Conservation (phyloP, 2,329 filamentous ascomycete genomes). For the Teratosphaeria epicoccoides region DNA sequence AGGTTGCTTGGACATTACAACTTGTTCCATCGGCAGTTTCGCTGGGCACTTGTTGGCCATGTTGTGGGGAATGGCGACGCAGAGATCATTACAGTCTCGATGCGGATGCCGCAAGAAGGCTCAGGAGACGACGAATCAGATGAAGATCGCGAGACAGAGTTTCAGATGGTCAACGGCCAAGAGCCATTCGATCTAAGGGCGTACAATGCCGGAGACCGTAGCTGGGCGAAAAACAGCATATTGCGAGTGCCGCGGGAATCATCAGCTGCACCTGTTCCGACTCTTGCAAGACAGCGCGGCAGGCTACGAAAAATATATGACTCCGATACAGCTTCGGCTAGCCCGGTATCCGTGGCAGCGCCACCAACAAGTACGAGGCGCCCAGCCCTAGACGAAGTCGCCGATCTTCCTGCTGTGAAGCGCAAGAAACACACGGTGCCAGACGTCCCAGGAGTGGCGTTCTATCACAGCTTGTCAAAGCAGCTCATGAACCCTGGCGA, state of each 20-base stretch:
- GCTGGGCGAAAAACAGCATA: conserved; percentile 13
- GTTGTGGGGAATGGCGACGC: conserved; percentile 10
- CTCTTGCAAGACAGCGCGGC: not conserved
- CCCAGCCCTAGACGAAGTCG: conserved; percentile 13
- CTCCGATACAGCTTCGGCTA: not conserved
- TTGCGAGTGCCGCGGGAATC: not conserved
- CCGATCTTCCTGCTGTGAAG: conserved; percentile 9
- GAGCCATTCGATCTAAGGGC: conserved; percentile 26
- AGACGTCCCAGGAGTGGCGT: conserved; percentile 24
- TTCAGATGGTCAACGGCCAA: conserved; percentile 25
- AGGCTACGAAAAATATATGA: not conserved
- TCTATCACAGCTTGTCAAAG: conserved; percentile 33
- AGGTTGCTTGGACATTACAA: conserved; percentile 27
- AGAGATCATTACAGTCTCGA: not conserved
- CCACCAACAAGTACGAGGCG: not conserved
- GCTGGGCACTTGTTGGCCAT: conserved; percentile 24
- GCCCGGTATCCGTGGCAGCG: not conserved
- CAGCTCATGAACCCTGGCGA: conserved; percentile 29
- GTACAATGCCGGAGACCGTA: conserved; percentile 27
- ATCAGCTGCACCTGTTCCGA: not conserved
- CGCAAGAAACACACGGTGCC: conserved; percentile 29
- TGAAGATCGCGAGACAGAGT: conserved; percentile 21
- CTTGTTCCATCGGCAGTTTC: conserved; percentile 27
- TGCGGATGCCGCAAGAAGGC: conserved; percentile 1
- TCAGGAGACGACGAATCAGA: conserved; percentile 8